Base-by-base conservation (phyloP, 768 basidiomycete genomes). In the Auricularia sp. region DNA sequence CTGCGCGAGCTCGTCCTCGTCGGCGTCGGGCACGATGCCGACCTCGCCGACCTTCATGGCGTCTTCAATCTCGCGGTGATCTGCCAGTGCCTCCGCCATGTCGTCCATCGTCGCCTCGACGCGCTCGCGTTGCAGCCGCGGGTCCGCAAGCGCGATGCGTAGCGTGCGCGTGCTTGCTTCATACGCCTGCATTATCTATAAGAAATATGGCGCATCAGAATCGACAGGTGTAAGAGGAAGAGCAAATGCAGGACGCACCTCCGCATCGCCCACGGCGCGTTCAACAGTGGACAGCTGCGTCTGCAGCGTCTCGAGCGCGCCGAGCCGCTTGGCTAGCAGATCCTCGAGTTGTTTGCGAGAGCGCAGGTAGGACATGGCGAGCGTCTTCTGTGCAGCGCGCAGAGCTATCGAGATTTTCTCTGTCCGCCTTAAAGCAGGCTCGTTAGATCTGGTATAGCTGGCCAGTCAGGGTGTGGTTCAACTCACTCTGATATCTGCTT, bases 81-180 rank as follows among this genome's bases (percentile, higher is more conserved):
- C 87, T 1, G 87, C 83, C 67, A 91, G 87, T 2, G 88, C 90
- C 66, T 89, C 88, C 0, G 90, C 87, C 68, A 98, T 80, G 8
- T 87, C 88, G 33, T 94, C 91, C 84, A 96, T 87, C 3, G 93
- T 96, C 68, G 84, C 81, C 64, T 96, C 90, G 59, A 98, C 84
- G 61, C 80, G 82, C 16, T 87, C 87, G n/a, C 84, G 82, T 66
- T 87, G 85, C 12, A 98, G 78, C 0, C 85, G 85, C 0, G 94
- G 93, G 68, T 96, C 86, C 7, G 87, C 78, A 1, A 98, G 83
- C 54, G 98, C 84, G 0, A 84, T 75, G 14, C 82, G 82, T 5
- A 98, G 78, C 0, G 94, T 93, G 5, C 82, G 74, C 0, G 92
- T 87, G 5, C 93, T 94, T 2, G 86, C 85, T 74, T 91, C 83